Evolutionary conservation across 305 asterid genomes (phyloP).

Genomic region (Fraxinus baroniana): DNA sequence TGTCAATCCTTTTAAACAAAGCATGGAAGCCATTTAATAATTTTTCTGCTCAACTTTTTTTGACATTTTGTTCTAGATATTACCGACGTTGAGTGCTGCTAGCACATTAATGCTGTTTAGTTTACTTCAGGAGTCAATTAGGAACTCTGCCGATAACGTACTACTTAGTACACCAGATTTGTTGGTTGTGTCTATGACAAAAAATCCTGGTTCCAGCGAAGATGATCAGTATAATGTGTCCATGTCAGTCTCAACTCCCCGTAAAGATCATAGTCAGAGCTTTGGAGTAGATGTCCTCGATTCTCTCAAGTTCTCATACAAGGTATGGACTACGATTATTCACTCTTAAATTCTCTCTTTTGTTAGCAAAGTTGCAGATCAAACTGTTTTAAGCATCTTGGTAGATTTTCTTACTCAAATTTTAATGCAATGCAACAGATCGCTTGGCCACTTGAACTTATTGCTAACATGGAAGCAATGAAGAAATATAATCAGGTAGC

Average conservation of each 20-base stretch:
- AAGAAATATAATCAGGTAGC: conserved; percentile 93
- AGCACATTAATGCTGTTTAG: conserved; percentile 28
- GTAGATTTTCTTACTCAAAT: neutral
- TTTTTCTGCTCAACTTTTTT: neutral
- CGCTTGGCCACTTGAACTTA: conserved; percentile 96
- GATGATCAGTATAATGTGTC: conserved; percentile 53
- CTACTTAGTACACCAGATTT: conserved; percentile 74
- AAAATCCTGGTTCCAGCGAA: conserved; percentile 41
- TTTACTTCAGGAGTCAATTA: conserved; percentile 73
- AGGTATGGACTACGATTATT: conserved; percentile 44
- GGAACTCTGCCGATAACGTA: conserved; percentile 87
- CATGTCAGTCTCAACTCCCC: conserved; percentile 54
- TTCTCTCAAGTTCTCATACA: conserved; percentile 77
- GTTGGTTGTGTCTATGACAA: conserved; percentile 61
- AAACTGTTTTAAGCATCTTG: conserved; percentile 7
- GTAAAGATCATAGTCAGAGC: conserved; percentile 61
- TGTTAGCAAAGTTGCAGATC: conserved; percentile 3
- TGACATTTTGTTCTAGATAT: conserved; percentile 15
- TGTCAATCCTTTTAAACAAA: neutral
- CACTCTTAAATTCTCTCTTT: conserved; percentile 21
- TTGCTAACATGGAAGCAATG: conserved; percentile 84
- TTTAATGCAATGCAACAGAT: conserved; percentile 48
- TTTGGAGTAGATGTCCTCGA: conserved; percentile 77
- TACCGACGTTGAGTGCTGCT: neutral
- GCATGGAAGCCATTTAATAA: conserved; percentile 9